A percentile compares a stretch with the other conserved stretches of the same genome.
These are phyloP conservation scores for Fusarium xyrophilum DNA, from an alignment of 2,329 filamentous ascomycete genomes.

Conservation along the genomic window DNA sequence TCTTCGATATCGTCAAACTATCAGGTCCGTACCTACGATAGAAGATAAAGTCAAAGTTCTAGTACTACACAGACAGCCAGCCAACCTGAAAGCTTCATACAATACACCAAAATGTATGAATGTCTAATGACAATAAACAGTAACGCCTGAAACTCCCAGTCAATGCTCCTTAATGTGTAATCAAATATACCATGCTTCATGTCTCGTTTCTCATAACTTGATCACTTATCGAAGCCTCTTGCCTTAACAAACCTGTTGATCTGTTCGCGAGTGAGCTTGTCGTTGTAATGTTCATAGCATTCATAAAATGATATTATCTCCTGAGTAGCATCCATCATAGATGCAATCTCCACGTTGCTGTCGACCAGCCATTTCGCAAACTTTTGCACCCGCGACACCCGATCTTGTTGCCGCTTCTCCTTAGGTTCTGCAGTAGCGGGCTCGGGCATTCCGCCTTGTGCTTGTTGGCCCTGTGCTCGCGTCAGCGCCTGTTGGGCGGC, in stretches of 20 bases:
- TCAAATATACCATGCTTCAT: constrained; percentile 29
- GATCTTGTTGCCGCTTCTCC: constrained; percentile 59
- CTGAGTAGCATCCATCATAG: constrained; percentile 87
- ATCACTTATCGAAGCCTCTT: constrained; percentile 60
- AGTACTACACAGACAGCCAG: background rate
- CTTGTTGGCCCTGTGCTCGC: constrained; percentile 52
- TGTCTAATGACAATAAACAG: background rate
- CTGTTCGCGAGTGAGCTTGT: constrained; percentile 64
- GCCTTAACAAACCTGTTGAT: constrained; percentile 67
- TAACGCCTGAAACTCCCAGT: constrained; percentile 24
- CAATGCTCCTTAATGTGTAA: background rate
- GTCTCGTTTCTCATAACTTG: constrained; percentile 34
- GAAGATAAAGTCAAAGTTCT: background rate
- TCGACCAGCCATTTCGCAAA: constrained; percentile 83
- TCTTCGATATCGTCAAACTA: background rate
- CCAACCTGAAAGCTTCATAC: background rate
- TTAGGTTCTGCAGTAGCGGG: constrained; percentile 44
- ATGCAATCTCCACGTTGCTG: constrained; percentile 82
- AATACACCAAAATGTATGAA: background rate
- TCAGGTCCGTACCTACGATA: background rate
- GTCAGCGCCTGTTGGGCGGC: constrained; percentile 58
- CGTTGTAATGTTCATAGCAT: constrained; percentile 66
- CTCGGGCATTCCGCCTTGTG: constrained; percentile 32
- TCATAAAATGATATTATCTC: constrained; percentile 92
- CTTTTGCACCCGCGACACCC: constrained; percentile 69